A percentile compares a stretch with the other conserved stretches of the same genome.
Evolutionary conservation across 2,329 filamentous ascomycete species (phyloP).

Genomic region (Oidium heveae): DNA sequence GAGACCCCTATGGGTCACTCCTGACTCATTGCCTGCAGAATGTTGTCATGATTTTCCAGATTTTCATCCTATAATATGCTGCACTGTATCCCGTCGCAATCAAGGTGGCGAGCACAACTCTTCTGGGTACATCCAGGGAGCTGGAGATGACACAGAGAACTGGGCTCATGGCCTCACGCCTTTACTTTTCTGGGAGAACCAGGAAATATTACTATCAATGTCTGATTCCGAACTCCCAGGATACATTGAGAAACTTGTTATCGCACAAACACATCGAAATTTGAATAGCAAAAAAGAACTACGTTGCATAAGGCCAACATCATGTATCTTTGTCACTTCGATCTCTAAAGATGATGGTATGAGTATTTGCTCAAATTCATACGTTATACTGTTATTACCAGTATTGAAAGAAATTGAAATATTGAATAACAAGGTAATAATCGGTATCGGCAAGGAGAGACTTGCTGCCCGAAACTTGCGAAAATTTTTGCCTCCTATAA

Average conservation of each 20-base stretch:
- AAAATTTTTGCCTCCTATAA: conserved; percentile 28
- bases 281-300: background rate
- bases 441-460: conserved; percentile 49
- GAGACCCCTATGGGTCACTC: conserved; percentile 57
- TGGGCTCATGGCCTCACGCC: conserved; percentile 71
- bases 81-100: conserved; percentile 56
- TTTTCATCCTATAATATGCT: conserved; percentile 55
- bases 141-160: conserved; percentile 81
- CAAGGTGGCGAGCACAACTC: conserved; percentile 41
- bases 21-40: conserved; percentile 27
- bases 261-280: conserved; percentile 1
- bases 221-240: conserved; percentile 37
- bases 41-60: conserved; percentile 22
- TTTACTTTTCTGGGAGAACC: conserved; percentile 52
- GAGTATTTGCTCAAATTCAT: background rate
- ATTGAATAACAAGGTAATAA: conserved; percentile 19
- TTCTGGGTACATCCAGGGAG: conserved; percentile 72
- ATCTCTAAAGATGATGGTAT: conserved; percentile 3
- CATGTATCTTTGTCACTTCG: conserved; percentile 8
- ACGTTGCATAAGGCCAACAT: conserved; percentile 10
- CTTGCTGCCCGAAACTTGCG: conserved; percentile 65
- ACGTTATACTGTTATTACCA: conserved; percentile 18
- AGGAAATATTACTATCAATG: conserved; percentile 30
- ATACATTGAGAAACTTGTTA: conserved; percentile 23
- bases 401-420: conserved; percentile 17